These are phyloP conservation scores for Ophiostoma angusticollis DNA, from an alignment of 2,329 filamentous ascomycete species.

Conservation along the genomic window DNA sequence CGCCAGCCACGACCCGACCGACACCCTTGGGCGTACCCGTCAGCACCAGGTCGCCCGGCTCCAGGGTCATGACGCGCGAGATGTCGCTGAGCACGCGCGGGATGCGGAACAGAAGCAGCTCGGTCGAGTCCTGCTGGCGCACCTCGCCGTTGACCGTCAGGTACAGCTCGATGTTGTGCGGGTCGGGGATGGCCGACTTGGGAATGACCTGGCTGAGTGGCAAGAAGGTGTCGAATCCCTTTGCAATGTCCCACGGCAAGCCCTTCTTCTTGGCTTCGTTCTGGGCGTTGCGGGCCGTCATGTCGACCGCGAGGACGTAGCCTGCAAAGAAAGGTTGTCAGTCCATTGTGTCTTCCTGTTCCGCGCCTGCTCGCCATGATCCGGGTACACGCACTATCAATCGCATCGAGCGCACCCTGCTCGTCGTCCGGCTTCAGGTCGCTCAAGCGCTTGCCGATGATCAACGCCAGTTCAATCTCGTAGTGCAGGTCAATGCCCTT, in stretches of 20 bases:
- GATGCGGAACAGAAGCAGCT: slow-evolving; percentile 86
- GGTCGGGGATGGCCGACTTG: slow-evolving; percentile 69
- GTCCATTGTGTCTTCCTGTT: too few relatives aligned
- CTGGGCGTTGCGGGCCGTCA: slow-evolving; percentile 92
- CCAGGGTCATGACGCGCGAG: slow-evolving; percentile 84
- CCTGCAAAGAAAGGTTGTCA: slow-evolving; percentile 31
- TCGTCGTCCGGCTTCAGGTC: slow-evolving; percentile 66
- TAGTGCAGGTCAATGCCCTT: slow-evolving; percentile 79
- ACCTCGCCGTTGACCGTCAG: slow-evolving; percentile 69
- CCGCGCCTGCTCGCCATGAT: too few relatives aligned
- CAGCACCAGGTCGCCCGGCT: slow-evolving; percentile 82
- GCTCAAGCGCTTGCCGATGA: slow-evolving; percentile 70
- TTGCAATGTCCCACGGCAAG: slow-evolving; percentile 89
- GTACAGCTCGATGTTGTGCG: slow-evolving; percentile 78
- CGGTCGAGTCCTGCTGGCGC: slow-evolving; percentile 78
- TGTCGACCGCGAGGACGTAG: slow-evolving; percentile 87
- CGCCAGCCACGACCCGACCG: slow-evolving; percentile 69
- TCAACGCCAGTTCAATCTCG: slow-evolving; percentile 83
- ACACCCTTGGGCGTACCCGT: slow-evolving; percentile 98
- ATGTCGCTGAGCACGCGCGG: slow-evolving; percentile 82
- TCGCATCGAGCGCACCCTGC: slow-evolving; percentile 64
- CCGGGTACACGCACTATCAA: slow-evolving; percentile 48
- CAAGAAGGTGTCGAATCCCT: slow-evolving; percentile 96
- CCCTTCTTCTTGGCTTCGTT: slow-evolving; percentile 96
- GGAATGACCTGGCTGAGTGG: slow-evolving; percentile 72